A percentile compares a stretch with the other conserved stretches of the same genome.
Conservation (phyloP, 495 filamentous ascomycete genomes). For the Hypoxylon intermedium region DNA sequence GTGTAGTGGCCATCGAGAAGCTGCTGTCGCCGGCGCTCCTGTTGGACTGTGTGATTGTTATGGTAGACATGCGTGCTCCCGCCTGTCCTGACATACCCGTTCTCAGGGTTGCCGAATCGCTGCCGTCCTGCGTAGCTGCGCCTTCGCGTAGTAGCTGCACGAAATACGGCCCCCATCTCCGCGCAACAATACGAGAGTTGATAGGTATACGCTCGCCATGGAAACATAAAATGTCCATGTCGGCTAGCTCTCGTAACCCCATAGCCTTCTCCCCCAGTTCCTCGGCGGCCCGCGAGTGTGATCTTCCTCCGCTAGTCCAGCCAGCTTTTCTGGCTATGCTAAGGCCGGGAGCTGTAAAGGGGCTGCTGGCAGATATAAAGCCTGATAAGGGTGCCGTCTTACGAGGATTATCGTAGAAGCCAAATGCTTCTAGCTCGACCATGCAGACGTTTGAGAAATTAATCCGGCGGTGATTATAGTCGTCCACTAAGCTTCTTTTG, state of each 20-base stretch:
- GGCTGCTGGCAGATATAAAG: constrained; percentile 80
- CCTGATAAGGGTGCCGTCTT: constrained; percentile 76
- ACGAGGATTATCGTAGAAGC: constrained; percentile 92
- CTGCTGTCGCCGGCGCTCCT: constrained; percentile 58
- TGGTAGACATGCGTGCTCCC: constrained; percentile 71
- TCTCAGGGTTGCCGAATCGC: constrained; percentile 54
- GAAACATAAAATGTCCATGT: constrained; percentile 94
- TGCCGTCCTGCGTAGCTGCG: constrained; percentile 63
- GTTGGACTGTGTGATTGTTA: constrained; percentile 82
- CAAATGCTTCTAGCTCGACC: constrained; percentile 96
- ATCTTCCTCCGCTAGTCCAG: constrained; percentile 72
- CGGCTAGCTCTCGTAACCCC: constrained; percentile 80
- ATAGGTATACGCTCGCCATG: constrained; percentile 90
- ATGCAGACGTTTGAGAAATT: constrained; percentile 96
- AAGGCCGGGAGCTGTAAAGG: constrained; percentile 57
- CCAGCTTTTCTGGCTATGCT: constrained; percentile 67
- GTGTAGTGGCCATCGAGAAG: constrained; percentile 65
- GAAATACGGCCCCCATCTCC: constrained; percentile 95
- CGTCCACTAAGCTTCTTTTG: constrained; percentile 91
- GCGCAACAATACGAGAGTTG: constrained; percentile 84
- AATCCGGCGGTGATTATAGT: constrained; percentile 96
- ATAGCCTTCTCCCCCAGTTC: constrained; percentile 85
- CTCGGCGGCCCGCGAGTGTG: constrained; percentile 71
- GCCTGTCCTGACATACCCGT: constrained; percentile 52
- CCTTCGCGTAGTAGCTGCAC: constrained; percentile 86